Percentiles rank a stretch among this genome's conserved stretches.
These are phyloP conservation scores for Boehmeria nivea DNA, from an alignment of 306 rosid species.

Conservation along the genomic window DNA sequence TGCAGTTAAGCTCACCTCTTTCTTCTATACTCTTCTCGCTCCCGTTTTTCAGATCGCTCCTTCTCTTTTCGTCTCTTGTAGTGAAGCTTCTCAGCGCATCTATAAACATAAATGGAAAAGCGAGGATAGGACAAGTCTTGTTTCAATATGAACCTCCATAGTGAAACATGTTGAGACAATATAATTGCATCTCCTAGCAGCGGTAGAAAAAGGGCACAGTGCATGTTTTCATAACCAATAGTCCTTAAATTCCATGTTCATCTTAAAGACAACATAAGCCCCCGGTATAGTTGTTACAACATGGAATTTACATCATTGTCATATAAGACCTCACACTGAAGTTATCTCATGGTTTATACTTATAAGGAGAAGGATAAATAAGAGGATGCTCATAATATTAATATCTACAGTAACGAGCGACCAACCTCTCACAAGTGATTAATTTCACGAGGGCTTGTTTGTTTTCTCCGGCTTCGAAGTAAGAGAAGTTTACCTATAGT, in stretches of 20 bases:
- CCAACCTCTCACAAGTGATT: slow-evolving; percentile 84
- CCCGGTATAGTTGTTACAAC: no score
- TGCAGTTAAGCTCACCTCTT: slow-evolving; percentile 45
- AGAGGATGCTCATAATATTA: not conserved
- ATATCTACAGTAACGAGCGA: slow-evolving; percentile 10
- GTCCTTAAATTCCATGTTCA: no score
- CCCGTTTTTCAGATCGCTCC: slow-evolving; percentile 49
- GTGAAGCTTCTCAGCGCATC: slow-evolving; percentile 75
- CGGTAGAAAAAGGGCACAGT: no score
- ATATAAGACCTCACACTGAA: not conserved
- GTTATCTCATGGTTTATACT: no score
- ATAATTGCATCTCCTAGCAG: no score
- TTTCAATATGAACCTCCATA: no score
- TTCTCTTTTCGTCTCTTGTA: slow-evolving; percentile 76
- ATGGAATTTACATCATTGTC: no score
- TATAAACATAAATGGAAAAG: no score
- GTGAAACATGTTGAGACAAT: slow-evolving; percentile 3
- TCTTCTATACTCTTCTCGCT: slow-evolving; percentile 45
- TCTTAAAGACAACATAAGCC: no score
- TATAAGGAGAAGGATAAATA: not conserved
- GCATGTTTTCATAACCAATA: no score
- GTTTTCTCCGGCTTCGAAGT: slow-evolving; percentile 88
- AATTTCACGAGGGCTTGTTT: slow-evolving; percentile 91
- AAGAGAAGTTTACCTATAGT: slow-evolving; percentile 79
- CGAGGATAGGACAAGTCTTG: no score